Base-by-base conservation (phyloP, 2,329 filamentous ascomycete genomes). In the Botrytis fabae region DNA sequence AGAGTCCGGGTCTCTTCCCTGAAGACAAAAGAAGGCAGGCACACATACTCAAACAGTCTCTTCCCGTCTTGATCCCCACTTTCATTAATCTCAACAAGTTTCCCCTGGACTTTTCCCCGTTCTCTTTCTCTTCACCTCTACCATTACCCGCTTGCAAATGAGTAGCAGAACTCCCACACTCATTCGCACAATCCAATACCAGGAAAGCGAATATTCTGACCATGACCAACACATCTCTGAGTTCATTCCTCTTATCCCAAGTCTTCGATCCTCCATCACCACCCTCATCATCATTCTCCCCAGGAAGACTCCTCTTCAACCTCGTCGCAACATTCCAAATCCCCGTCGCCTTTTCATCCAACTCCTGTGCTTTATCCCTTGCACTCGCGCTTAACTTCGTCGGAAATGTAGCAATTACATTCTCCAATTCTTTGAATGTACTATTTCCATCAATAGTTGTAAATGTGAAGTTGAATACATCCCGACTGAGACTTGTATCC, bases 301-400 rank as follows among this genome's bases (percentile, higher is more conserved):
- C 65, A 42, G 65, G 65, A 1, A 63, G 65, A 25, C 80, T 76
- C 12, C 83, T 81, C 54, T 81, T 83, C 9, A 89, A 78, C 40
- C 86, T 85, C 1, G 89, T 89, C 59, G 89, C 89, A 9, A 86
- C 79, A 75, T 94, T 94, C 92, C 91, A 94, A 12, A 94, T 82
- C 38, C 84, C 83, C 0, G 87, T 86, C 72, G 88, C 92, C 10
- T 84, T 76, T 8, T 76, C 80, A 74, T 92, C 90, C 4, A 93
- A 82, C 8, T 87, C 84, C 38, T 82, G 80, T 60, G 84, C 54
- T 48, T 63, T 70, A 25, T 57, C 38, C 18, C n/a, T 68, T 38
- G 80, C 75, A 46, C 78, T 69, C 2, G 79, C 60, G 20, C 76
- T 77, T 1, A 82, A 75, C 16, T 78, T 80, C 35, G 77, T 81